Percentiles rank a stretch among this genome's conserved stretches.
Conservation (phyloP, 257 asterid genomes). For the Lantana camara region DNA sequence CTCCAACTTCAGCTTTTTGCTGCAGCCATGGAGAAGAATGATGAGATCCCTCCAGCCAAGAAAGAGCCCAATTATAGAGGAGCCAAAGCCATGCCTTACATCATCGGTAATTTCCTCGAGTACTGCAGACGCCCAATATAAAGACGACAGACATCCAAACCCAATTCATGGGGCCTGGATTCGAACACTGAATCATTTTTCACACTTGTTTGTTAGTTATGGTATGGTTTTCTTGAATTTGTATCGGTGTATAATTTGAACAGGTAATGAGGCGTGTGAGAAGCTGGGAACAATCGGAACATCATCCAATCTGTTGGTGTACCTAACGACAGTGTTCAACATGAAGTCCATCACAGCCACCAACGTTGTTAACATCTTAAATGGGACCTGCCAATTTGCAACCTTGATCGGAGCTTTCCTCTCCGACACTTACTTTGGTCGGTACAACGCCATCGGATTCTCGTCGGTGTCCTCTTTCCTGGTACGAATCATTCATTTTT, state of each 20-base stretch:
- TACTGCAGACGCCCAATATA: too few relatives aligned
- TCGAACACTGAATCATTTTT: too few relatives aligned
- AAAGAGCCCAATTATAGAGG: slow-evolving; percentile 32
- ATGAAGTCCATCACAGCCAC: slow-evolving; percentile 41
- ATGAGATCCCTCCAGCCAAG: neutral
- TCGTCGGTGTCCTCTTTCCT: slow-evolving; percentile 42
- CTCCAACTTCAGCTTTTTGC: neutral
- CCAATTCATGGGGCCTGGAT: too few relatives aligned
- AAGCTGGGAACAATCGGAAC: slow-evolving; percentile 48
- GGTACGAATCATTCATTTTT: slow-evolving; percentile 25
- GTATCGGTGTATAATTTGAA: neutral
- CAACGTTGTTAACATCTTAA: slow-evolving; percentile 35
- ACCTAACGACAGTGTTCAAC: slow-evolving; percentile 39
- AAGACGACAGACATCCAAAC: too few relatives aligned
- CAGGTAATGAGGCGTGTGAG: slow-evolving; percentile 51
- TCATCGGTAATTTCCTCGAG: slow-evolving; percentile 19
- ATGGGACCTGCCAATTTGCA: slow-evolving; percentile 44
- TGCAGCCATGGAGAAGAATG: slow-evolving; percentile 18
- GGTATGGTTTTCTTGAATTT: too few relatives aligned
- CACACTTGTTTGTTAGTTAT: too few relatives aligned
- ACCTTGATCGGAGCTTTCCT: slow-evolving; percentile 44
- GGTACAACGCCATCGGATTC: slow-evolving; percentile 38
- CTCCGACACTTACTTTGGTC: slow-evolving; percentile 44
- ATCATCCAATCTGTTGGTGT: slow-evolving; percentile 38
- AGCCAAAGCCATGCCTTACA: slow-evolving; percentile 32